Percentiles rank a stretch among this genome's conserved stretches.
Evolutionary conservation across 352 stramenopile species (phyloP).

Genomic region (Paralagenidium karlingii): DNA sequence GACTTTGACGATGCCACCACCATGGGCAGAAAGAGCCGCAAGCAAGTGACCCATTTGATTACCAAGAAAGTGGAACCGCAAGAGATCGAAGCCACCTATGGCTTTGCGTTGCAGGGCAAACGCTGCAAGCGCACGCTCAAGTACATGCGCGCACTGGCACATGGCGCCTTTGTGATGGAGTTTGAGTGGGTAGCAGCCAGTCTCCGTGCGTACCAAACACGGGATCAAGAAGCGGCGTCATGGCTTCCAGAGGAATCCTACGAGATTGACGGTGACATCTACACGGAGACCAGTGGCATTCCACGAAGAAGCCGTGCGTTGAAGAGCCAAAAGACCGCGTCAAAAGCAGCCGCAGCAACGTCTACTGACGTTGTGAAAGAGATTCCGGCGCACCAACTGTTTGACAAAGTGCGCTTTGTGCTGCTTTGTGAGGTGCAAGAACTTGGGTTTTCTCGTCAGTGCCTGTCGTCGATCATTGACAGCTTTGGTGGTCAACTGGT

Average conservation of each 20-base stretch:
- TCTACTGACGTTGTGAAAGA: conserved; percentile 25
- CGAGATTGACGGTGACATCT: conserved; percentile 73
- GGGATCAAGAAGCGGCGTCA: no score
- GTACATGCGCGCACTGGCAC: conserved; percentile 73
- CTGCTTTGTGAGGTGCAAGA: conserved; percentile 47
- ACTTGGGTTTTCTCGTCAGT: conserved; percentile 44
- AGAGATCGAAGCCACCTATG: neutral
- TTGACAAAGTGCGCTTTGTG: conserved; percentile 60
- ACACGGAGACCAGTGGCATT: conserved; percentile 53
- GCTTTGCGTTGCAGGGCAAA: conserved; percentile 6
- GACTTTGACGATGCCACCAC: no score
- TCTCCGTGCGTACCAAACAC: conserved; percentile 25
- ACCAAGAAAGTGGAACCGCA: conserved; percentile 47
- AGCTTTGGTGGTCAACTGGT: conserved; percentile 1
- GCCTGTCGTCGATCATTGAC: conserved; percentile 3
- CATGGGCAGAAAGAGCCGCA: conserved; percentile 35
- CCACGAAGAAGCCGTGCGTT: conserved; percentile 35
- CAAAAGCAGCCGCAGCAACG: no score
- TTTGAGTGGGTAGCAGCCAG: conserved; percentile 65
- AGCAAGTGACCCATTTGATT: conserved; percentile 55
- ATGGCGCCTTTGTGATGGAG: conserved; percentile 64
- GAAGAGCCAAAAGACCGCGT: neutral
- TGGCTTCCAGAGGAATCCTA: conserved; percentile 63
- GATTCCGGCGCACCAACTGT: conserved; percentile 54
- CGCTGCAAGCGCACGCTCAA: conserved; percentile 76